Evolutionary conservation across 345 rosid species (phyloP).

Genomic region (Erysimum cheiranthoides): DNA sequence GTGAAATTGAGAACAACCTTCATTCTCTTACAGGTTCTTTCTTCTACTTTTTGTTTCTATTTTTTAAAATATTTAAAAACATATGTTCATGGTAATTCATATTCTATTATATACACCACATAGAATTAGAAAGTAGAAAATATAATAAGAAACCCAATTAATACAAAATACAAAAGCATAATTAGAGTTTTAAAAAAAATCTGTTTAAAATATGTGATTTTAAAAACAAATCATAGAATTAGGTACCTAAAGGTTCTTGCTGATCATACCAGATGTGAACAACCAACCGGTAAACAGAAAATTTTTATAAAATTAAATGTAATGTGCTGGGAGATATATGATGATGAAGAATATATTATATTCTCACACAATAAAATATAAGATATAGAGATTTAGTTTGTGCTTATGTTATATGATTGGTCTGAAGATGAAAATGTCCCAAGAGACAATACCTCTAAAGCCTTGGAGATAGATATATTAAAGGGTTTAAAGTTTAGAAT

Average conservation of each 20-base stretch:
- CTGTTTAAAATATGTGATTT: neutral
- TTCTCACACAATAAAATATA: conserved; percentile 11
- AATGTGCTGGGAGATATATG: conserved; percentile 23
- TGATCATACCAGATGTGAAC: conserved; percentile 31
- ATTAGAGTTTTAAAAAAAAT: neutral
- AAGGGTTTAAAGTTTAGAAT: conserved; percentile 16
- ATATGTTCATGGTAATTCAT: neutral
- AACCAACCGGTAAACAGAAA: neutral
- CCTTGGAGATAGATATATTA: conserved; percentile 13
- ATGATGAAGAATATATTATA: conserved; percentile 28
- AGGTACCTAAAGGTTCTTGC: conserved; percentile 31
- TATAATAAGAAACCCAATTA: no score
- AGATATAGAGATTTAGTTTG: conserved; percentile 24
- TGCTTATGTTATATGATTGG: conserved; percentile 20
- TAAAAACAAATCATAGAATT: conserved; percentile 2
- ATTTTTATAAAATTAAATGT: neutral
- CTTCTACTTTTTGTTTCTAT: conserved; percentile 21
- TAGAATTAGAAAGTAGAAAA: neutral
- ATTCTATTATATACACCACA: neutral
- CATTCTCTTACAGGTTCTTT: conserved; percentile 86
- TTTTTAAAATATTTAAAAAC: no score
- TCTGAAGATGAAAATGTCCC: conserved; percentile 4
- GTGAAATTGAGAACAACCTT: conserved; percentile 87
- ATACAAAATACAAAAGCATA: no score
- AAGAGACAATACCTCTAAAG: conserved; percentile 23